Percentiles rank a stretch among this genome's conserved stretches.
Conservation (phyloP, 1,139 yeast species). For the Sugiyamaella pinicola region DNA sequence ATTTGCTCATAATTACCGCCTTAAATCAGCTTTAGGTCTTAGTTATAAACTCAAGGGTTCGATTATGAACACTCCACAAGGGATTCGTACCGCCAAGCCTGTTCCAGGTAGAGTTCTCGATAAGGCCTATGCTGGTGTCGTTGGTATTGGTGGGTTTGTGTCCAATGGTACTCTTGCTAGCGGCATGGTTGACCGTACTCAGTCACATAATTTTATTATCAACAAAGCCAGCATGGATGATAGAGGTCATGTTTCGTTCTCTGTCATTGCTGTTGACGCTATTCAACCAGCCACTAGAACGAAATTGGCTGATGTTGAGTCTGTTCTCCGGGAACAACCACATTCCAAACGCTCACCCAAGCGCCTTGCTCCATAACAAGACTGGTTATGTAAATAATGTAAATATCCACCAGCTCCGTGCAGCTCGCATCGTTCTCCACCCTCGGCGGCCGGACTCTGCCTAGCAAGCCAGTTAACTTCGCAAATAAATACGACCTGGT, state of each 20-base stretch:
- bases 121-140: slow-evolving; percentile 30
- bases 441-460: no score
- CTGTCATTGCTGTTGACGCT: slow-evolving; percentile 21
- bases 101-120: slow-evolving; percentile 70
- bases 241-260: slow-evolving; percentile 20
- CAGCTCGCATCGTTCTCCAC: no score
- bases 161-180: slow-evolving; percentile 19
- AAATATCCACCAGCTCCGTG: neutral
- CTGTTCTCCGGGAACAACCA: slow-evolving; percentile 9
- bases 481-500: no score
- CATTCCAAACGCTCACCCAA: neutral
- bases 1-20: slow-evolving; percentile 26
- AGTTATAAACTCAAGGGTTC: slow-evolving; percentile 69
- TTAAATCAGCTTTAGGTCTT: slow-evolving; percentile 34
- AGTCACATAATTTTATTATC: slow-evolving; percentile 19
- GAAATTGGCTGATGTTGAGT: slow-evolving; percentile 16
- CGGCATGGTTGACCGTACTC: slow-evolving; percentile 21
- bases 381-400: slow-evolving; percentile 10
- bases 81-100: slow-evolving; percentile 58
- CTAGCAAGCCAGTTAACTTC: no score
- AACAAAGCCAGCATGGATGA: slow-evolving; percentile 24
- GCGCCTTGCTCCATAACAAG: neutral
- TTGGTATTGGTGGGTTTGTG: slow-evolving; percentile 29
- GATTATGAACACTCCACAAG: slow-evolving; percentile 72
- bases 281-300: slow-evolving; percentile 15